phyloP scores from a whole-genome alignment of 495 filamentous ascomycete genomes.

The Elasticomyces elasticus region DNA sequence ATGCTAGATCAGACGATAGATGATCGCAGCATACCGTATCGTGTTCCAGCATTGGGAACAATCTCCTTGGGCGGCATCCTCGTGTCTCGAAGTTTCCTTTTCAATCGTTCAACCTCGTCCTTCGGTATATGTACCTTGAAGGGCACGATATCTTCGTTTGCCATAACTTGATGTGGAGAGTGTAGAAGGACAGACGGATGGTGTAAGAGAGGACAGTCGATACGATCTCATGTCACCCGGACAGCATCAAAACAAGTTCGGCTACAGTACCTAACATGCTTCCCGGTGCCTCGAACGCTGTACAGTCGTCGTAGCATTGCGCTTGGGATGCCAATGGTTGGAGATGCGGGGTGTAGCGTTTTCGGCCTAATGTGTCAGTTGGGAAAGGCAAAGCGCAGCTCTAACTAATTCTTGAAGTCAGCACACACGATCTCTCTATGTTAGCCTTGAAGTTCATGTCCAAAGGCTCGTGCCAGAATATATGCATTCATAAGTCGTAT shows the following conservation, averaged over 20 bases:
- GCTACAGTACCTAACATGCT: too few relatives aligned
- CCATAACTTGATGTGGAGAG: too few relatives aligned
- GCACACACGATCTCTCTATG: too few relatives aligned
- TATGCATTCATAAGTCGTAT: not conserved
- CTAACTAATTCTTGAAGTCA: too few relatives aligned
- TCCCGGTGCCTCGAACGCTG: too few relatives aligned
- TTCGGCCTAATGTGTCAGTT: not conserved
- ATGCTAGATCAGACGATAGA: constrained; percentile 5
- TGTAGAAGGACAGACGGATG: not conserved
- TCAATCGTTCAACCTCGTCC: constrained; percentile 18
- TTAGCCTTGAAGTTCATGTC: too few relatives aligned
- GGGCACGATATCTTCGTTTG: constrained; percentile 10
- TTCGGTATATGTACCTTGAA: constrained; percentile 14
- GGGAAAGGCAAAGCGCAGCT: not conserved
- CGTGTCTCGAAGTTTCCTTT: constrained; percentile 16
- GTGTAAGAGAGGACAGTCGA: not conserved
- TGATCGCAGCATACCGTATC: constrained; percentile 15
- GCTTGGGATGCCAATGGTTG: too few relatives aligned
- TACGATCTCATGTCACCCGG: too few relatives aligned
- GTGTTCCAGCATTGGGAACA: constrained; percentile 12
- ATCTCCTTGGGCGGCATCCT: constrained; percentile 11
- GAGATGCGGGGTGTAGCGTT: not conserved
- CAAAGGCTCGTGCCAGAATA: not conserved
- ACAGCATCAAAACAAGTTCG: too few relatives aligned
- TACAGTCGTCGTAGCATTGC: too few relatives aligned